Base-by-base conservation (phyloP, 805 yeast species). In the Saturnispora mendoncae region DNA sequence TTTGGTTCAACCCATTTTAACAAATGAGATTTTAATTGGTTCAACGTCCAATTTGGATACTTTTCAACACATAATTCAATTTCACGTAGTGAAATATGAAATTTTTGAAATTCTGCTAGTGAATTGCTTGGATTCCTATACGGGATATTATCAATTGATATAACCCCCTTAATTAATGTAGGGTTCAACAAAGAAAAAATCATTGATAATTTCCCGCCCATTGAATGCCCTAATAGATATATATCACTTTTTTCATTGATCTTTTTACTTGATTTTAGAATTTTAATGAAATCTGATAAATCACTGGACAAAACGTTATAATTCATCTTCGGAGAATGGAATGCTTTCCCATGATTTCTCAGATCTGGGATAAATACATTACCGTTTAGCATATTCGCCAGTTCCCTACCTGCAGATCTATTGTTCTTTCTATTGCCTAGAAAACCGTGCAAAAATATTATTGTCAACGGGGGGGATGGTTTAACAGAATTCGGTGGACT, bases 121-220 rank as follows among this genome's bases (percentile, higher is more conserved):
- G 52, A 36, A 15, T 52, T 51, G 34, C 39, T 45, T 66, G 13
- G 97, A 94, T 51, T 55, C 14, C 43, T 35, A 31, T 54, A 74
- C 0, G 98, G 97, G 0, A 94, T 80, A 55, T 88, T 92, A 55
- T 90, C 98, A 18, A 59, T 18, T 81, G 94, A 15, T 80, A 69
- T 25, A 76, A 76, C 49, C 77, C 58, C 69, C 71, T 68, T 33
- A 65, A 68, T 76, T 5, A 76, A 46, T 1, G 76, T 71, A 0
- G 90, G 90, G 29, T 73, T 66, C 39, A 83, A 64, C 40, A 92
- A 60, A 0, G 85, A 82, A 20, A 82, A 68, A 0, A 86, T 80
- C 96, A 92, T 85, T 12, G 83, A 95, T 0, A 87, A 72, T 55
- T 92, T 88, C 3, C 95, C 97, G 4, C 98, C 98, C 92, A 84